These are phyloP conservation scores for Colletotrichum somersetense DNA, from an alignment of 2,329 filamentous ascomycete genomes.

Conservation along the genomic window DNA sequence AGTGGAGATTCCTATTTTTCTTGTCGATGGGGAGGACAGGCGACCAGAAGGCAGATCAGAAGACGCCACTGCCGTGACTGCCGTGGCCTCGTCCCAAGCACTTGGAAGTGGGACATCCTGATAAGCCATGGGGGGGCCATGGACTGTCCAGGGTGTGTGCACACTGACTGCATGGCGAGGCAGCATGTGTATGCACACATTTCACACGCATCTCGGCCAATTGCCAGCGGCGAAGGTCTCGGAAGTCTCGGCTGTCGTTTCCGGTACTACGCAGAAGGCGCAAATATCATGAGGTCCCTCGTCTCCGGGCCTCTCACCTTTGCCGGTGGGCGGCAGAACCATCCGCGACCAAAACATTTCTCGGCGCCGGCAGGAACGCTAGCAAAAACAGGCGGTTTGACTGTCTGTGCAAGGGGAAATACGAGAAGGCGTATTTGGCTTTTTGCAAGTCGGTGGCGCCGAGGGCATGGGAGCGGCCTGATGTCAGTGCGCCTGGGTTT, in stretches of 20 bases:
- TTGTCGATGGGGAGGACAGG: background rate
- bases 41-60: background rate
- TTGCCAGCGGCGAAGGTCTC: background rate
- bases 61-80: background rate
- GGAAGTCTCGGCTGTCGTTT: background rate
- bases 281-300: background rate
- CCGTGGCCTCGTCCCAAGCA: background rate
- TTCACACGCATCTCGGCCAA: conserved; percentile 9
- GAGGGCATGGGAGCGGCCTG: background rate
- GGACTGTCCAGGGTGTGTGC: background rate
- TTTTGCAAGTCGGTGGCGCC: background rate
- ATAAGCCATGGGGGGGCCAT: background rate
- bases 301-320: background rate
- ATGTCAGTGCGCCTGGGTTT: background rate
- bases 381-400: background rate
- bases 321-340: background rate
- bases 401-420: conserved; percentile 4
- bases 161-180: conserved; percentile 9
- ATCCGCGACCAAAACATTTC: background rate
- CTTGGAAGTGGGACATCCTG: conserved; percentile 10
- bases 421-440: background rate
- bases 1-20: background rate
- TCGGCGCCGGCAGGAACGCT: background rate
- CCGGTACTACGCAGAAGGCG: background rate
- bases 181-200: conserved; percentile 1